Evolutionary conservation across 495 filamentous ascomycete species (phyloP).

Genomic region (Letharia columbiana): DNA sequence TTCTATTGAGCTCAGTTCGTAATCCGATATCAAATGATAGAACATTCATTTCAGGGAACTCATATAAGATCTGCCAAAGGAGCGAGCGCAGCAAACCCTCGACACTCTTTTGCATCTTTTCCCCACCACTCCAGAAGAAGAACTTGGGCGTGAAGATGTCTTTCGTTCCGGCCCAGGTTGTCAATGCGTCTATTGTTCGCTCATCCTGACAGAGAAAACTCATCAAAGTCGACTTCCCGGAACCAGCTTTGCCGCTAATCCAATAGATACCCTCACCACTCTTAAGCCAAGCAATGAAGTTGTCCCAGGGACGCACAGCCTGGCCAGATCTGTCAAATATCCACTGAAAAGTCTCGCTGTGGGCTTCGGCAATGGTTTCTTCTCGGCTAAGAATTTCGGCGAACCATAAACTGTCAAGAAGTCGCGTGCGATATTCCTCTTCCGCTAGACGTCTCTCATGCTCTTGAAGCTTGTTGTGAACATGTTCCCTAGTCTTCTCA

Average conservation of each 20-base stretch:
- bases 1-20: too few relatives aligned
- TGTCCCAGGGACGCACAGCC: slow-evolving; percentile 3
- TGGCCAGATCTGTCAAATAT: slow-evolving; percentile 8
- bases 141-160: slow-evolving; percentile 31
- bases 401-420: slow-evolving; percentile 14
- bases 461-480: slow-evolving; percentile 1
- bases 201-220: slow-evolving; percentile 29
- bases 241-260: slow-evolving; percentile 37
- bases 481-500: background rate
- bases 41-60: background rate
- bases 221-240: slow-evolving; percentile 41
- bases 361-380: slow-evolving; percentile 13
- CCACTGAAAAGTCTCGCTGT: slow-evolving; percentile 18
- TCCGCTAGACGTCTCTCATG: background rate
- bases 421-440: background rate
- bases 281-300: slow-evolving; percentile 30
- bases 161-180: slow-evolving; percentile 26
- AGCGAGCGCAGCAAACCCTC: slow-evolving; percentile 37
- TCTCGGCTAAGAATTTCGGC: slow-evolving; percentile 9
- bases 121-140: slow-evolving; percentile 41
- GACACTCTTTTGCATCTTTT: slow-evolving; percentile 32
- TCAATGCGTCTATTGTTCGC: slow-evolving; percentile 4
- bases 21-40: too few relatives aligned
- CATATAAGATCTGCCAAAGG: slow-evolving; percentile 33
- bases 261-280: slow-evolving; percentile 29